Percentiles rank a stretch among this genome's conserved stretches.
Evolutionary conservation across 805 yeast species (phyloP).

Genomic region (Saturnispora mendoncae): DNA sequence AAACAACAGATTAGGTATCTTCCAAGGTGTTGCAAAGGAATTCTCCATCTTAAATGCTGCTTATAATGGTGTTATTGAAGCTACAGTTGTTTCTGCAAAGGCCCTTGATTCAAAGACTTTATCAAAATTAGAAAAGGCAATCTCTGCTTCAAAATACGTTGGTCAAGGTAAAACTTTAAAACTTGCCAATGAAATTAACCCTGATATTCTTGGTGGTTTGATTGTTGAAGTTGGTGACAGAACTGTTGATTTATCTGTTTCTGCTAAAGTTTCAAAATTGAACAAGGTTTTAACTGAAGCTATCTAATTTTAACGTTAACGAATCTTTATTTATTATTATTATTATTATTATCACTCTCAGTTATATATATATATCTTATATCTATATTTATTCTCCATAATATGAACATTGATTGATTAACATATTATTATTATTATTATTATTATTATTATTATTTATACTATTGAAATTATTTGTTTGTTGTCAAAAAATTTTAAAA

Average conservation of each 20-base stretch:
- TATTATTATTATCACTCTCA: neutral
- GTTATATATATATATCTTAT: neutral
- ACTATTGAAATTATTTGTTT: no score
- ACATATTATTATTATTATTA: no score
- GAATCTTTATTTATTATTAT: conserved; percentile 2
- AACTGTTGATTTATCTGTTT: conserved; percentile 87
- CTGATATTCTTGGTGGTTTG: conserved; percentile 92
- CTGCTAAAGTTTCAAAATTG: conserved; percentile 76
- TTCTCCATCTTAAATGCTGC: conserved; percentile 79
- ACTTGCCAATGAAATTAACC: conserved; percentile 73
- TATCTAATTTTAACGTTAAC: conserved; percentile 38
- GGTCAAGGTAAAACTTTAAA: conserved; percentile 81
- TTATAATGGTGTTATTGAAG: conserved; percentile 85
- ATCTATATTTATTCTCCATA: no score
- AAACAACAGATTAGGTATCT: conserved; percentile 81
- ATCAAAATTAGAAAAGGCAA: conserved; percentile 68
- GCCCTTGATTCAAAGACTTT: conserved; percentile 76
- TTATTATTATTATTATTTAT: no score
- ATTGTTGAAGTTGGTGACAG: conserved; percentile 94
- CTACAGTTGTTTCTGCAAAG: conserved; percentile 80
- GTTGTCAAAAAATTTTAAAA: no score
- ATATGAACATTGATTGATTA: no score
- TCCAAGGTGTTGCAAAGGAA: conserved; percentile 57
- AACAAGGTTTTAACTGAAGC: conserved; percentile 85
- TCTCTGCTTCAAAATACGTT: conserved; percentile 69